Percentiles rank a stretch among this genome's conserved stretches.
Evolutionary conservation across 768 basidiomycete species (phyloP).

Genomic region (Hebeloma cylindrosporum): DNA sequence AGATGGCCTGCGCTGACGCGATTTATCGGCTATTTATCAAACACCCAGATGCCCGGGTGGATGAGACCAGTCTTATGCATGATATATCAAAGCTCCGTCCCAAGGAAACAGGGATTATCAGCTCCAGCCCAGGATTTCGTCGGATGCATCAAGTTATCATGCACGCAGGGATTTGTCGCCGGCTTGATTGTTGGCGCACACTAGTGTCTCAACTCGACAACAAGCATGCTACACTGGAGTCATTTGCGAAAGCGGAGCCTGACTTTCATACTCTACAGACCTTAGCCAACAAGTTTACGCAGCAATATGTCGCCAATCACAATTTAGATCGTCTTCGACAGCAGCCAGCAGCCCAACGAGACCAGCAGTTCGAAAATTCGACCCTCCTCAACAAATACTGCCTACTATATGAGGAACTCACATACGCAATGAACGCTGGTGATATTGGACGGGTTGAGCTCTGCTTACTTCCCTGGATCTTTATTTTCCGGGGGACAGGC

Average conservation of each 20-base stretch:
- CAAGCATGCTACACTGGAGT: slow-evolving; percentile 21
- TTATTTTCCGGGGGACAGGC: slow-evolving; percentile 27
- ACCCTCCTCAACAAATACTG: slow-evolving; percentile 32
- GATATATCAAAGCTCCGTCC: slow-evolving; percentile 26
- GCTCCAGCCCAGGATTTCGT: slow-evolving; percentile 34
- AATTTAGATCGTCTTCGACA: background rate
- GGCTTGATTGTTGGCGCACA: slow-evolving; percentile 32
- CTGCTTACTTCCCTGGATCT: slow-evolving; percentile 25
- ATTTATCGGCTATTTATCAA: slow-evolving; percentile 27
- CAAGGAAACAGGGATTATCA: slow-evolving; percentile 32
- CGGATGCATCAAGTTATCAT: slow-evolving; percentile 36
- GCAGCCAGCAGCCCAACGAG: slow-evolving; percentile 21
- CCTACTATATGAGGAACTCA: slow-evolving; percentile 41
- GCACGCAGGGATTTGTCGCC: slow-evolving; percentile 25
- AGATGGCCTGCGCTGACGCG: slow-evolving; percentile 35
- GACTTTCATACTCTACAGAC: slow-evolving; percentile 21
- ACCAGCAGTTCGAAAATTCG: slow-evolving; percentile 36
- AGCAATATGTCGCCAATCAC: slow-evolving; percentile 15
- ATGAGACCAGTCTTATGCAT: slow-evolving; percentile 23
- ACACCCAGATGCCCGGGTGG: slow-evolving; percentile 10
- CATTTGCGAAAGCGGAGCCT: slow-evolving; percentile 32
- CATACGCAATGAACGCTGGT: slow-evolving; percentile 31
- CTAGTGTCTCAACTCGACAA: slow-evolving; percentile 14
- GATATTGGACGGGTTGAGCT: slow-evolving; percentile 32
- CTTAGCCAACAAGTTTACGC: slow-evolving; percentile 24